Conservation (phyloP, 1,139 yeast genomes). For the Candida sp. region DNA sequence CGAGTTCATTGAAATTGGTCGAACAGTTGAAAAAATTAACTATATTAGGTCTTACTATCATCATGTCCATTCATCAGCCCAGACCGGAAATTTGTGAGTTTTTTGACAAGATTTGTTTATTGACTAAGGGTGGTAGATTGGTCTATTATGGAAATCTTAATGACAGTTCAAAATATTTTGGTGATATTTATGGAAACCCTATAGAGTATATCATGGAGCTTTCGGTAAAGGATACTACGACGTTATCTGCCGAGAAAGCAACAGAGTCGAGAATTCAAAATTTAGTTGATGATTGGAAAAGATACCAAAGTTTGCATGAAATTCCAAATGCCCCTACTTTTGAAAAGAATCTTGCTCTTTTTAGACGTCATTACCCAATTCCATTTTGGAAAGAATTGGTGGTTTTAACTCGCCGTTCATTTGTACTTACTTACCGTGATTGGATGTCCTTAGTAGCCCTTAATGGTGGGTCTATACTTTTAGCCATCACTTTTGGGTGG, state of each 20-base stretch:
- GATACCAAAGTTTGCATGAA: conserved; percentile 2
- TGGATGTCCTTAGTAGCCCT: conserved; percentile 52
- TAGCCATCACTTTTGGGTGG: conserved; percentile 73
- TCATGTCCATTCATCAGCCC: conserved; percentile 38
- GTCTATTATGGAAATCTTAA: neutral
- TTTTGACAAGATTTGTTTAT: conserved; percentile 26
- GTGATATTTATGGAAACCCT: conserved; percentile 16
- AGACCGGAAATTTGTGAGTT: conserved; percentile 25
- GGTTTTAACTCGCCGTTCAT: conserved; percentile 55
- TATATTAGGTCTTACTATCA: conserved; percentile 20
- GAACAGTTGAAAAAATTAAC: conserved; percentile 20
- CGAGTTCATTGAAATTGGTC: conserved; percentile 23
- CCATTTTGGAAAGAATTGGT: conserved; percentile 42
- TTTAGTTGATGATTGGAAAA: conserved; percentile 52
- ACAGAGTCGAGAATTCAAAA: conserved; percentile 42
- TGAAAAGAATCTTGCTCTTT: no score
- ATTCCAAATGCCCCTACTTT: conserved; percentile 6
- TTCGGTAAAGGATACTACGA: conserved; percentile 63
- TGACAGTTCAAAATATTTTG: neutral
- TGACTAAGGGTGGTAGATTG: conserved; percentile 18
- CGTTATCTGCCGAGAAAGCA: conserved; percentile 35
- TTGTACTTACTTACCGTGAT: conserved; percentile 57
- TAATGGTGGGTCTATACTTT: conserved; percentile 49
- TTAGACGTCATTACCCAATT: no score
- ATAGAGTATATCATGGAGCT: conserved; percentile 69